Percentiles rank a stretch among this genome's conserved stretches.
Conservation (phyloP, 306 rosid species). For the Cucurbita ficifolia region DNA sequence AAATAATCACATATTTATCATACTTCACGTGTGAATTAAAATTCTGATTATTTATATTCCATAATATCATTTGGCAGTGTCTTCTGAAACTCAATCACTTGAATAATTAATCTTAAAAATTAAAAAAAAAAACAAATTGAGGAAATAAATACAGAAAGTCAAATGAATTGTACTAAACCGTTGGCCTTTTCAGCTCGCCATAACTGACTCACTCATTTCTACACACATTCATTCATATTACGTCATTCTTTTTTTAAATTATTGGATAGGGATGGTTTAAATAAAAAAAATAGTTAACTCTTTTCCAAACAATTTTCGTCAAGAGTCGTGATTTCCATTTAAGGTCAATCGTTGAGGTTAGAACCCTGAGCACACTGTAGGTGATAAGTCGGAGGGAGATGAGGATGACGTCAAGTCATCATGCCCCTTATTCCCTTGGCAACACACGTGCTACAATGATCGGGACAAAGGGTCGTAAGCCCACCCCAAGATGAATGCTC, state of each 20-base stretch:
- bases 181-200: neutral
- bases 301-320: too few relatives aligned
- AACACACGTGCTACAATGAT: too few relatives aligned
- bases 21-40: neutral
- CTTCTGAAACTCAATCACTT: neutral
- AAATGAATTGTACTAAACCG: neutral
- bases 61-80: neutral
- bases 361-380: too few relatives aligned
- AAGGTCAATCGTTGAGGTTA: too few relatives aligned
- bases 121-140: neutral
- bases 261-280: neutral
- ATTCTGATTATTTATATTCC: neutral
- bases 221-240: neutral
- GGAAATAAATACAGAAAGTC: neutral
- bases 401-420: too few relatives aligned
- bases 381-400: too few relatives aligned
- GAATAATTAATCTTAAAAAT: neutral
- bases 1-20: neutral
- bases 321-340: too few relatives aligned
- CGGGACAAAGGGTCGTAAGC: too few relatives aligned
- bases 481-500: too few relatives aligned
- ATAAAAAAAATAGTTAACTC: too few relatives aligned
- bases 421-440: too few relatives aligned
- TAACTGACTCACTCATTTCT: neutral
- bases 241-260: neutral